Percentiles rank a stretch among this genome's conserved stretches.
Conservation (phyloP, 2,329 filamentous ascomycete species). For the Aureobasidium sp. region DNA sequence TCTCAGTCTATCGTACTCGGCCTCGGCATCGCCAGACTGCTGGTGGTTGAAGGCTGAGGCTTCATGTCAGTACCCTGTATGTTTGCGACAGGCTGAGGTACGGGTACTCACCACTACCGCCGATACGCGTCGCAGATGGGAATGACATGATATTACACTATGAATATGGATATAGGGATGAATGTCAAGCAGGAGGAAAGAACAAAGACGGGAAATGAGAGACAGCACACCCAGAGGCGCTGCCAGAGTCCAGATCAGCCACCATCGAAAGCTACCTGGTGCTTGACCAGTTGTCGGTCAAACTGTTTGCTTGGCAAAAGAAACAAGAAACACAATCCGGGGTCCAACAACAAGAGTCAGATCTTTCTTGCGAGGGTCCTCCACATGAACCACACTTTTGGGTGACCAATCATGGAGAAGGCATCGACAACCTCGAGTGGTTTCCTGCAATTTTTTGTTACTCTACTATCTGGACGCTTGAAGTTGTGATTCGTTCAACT, state of each 20-base stretch:
- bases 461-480: not conserved
- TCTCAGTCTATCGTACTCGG: slow-evolving; percentile 86
- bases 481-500: not conserved
- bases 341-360: not conserved
- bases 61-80: slow-evolving; percentile 10
- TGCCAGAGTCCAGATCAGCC: slow-evolving; percentile 5
- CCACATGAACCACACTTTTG: slow-evolving; percentile 6
- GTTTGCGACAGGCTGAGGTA: not conserved
- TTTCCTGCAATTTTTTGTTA: not conserved
- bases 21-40: slow-evolving; percentile 59
- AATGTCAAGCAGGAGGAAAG: not conserved
- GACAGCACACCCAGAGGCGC: not conserved
- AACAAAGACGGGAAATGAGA: not conserved
- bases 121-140: slow-evolving; percentile 15
- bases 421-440: not conserved
- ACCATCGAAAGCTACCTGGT: not conserved
- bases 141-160: slow-evolving; percentile 15
- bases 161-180: not conserved
- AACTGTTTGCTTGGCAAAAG: not conserved
- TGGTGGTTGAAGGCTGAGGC: slow-evolving; percentile 65
- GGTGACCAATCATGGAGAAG: not conserved
- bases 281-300: not conserved
- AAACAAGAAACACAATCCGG: slow-evolving; percentile 3
- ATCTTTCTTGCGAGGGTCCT: not conserved
- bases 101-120: slow-evolving; percentile 15